Evolutionary conservation across 352 stramenopile species (phyloP).

Genomic region (Thraustochytrium sp.): DNA sequence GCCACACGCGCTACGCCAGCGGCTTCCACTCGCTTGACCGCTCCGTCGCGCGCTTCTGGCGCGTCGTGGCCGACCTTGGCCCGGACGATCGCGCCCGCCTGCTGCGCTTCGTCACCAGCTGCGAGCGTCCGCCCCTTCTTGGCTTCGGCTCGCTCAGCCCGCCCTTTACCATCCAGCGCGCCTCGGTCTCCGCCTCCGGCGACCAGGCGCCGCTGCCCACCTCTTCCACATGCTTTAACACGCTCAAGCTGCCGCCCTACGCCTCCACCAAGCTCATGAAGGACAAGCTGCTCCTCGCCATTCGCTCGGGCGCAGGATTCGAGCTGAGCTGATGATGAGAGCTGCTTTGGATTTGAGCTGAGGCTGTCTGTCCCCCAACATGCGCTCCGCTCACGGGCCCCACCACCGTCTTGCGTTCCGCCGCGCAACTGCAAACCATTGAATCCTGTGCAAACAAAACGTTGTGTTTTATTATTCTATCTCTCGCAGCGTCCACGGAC

Average conservation of each 20-base stretch:
- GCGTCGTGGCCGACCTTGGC: constrained; percentile 62
- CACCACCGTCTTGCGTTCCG: no score
- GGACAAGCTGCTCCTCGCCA: constrained; percentile 85
- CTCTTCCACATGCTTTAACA: constrained; percentile 95
- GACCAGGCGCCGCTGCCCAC: constrained; percentile 76
- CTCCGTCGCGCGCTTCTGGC: constrained; percentile 68
- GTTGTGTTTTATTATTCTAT: no score
- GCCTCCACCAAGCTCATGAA: constrained; percentile 83
- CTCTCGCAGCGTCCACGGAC: no score
- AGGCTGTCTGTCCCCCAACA: neutral
- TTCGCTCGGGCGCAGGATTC: constrained; percentile 87
- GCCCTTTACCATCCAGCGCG: constrained; percentile 82
- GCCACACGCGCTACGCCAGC: constrained; percentile 77
- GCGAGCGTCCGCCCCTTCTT: constrained; percentile 84
- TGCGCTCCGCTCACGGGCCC: neutral
- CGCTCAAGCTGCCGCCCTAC: constrained; percentile 92
- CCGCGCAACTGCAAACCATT: no score
- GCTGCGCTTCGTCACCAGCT: constrained; percentile 89
- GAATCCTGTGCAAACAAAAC: no score
- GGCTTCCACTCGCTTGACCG: constrained; percentile 66
- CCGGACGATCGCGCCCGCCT: constrained; percentile 76
- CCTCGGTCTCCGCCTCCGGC: constrained; percentile 57
- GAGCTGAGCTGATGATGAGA: constrained; percentile 88
- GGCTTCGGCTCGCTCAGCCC: constrained; percentile 86
- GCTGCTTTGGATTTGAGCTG: no score